Percentiles rank a stretch among this genome's conserved stretches.
Conservation (phyloP, 345 rosid genomes). For the Rhodomyrtus tomentosa region DNA sequence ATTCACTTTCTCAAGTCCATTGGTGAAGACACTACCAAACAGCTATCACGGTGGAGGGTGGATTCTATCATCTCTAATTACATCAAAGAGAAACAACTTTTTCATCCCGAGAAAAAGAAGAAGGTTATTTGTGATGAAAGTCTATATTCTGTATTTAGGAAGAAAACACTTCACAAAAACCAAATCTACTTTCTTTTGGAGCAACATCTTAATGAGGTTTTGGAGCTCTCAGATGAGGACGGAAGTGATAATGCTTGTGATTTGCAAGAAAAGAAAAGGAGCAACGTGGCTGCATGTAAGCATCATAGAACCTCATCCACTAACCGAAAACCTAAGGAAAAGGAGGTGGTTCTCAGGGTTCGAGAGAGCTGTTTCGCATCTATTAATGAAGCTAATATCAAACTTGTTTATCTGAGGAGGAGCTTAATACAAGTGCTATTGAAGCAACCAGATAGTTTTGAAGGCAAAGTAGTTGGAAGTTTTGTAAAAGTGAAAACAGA, state of each 20-base stretch:
- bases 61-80: constrained; percentile 14
- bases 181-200: constrained; percentile 16
- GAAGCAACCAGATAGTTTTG: constrained; percentile 28
- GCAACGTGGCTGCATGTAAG: background rate
- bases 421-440: constrained; percentile 34
- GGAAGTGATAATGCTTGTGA: background rate
- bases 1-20: constrained; percentile 26
- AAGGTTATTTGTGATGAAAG: constrained; percentile 32
- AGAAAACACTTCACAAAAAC: constrained; percentile 23
- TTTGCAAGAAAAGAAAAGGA: background rate
- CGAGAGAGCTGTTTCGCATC: constrained; percentile 26
- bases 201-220: constrained; percentile 25
- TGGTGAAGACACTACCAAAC: constrained; percentile 20
- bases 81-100: constrained; percentile 23
- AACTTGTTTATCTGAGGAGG: constrained; percentile 35
- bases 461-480: constrained; percentile 34
- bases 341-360: constrained; percentile 6
- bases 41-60: constrained; percentile 25
- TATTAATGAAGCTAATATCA: constrained; percentile 27
- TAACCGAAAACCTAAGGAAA: constrained; percentile 1
- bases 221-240: constrained; percentile 13
- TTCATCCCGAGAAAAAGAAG: constrained; percentile 24
- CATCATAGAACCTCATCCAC: background rate
- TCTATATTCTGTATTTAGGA: constrained; percentile 25
- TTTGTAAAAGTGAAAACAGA: constrained; percentile 40